phyloP scores from a whole-genome alignment of 2,329 filamentous ascomycete genomes.

The Cladosporium sphaerospermum region DNA sequence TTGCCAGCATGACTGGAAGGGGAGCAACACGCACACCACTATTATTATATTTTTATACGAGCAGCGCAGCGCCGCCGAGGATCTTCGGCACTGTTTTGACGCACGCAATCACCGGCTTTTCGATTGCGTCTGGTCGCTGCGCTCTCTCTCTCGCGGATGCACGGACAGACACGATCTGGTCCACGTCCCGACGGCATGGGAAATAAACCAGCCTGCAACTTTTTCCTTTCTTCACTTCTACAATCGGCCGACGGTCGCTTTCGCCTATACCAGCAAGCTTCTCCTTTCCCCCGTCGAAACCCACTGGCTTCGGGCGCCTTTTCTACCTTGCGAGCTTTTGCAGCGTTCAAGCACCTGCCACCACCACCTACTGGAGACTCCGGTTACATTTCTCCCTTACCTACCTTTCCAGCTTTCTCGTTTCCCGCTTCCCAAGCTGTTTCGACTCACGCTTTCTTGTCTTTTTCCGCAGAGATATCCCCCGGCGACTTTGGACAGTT shows the following conservation, averaged over 20 bases:
- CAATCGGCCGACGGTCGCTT: background rate
- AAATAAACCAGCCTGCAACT: background rate
- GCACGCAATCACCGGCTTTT: background rate
- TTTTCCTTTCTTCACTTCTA: background rate
- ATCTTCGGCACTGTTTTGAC: constrained; percentile 11
- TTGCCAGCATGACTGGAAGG: background rate
- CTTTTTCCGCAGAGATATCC: too few species aligned
- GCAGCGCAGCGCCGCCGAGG: constrained; percentile 24
- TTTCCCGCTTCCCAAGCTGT: too few species aligned
- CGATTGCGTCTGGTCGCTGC: constrained; percentile 13
- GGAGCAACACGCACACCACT: too few species aligned
- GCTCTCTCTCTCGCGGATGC: background rate
- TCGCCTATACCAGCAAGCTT: background rate
- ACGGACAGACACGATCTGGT: background rate
- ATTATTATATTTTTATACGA: background rate
- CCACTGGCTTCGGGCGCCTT: background rate
- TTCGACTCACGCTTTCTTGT: too few species aligned
- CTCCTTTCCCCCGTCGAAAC: background rate
- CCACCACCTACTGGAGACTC: background rate
- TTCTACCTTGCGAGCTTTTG: background rate
- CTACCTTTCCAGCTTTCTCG: too few species aligned
- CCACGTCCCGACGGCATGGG: background rate
- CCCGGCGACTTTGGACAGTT: too few species aligned
- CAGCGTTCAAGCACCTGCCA: constrained; percentile 9
- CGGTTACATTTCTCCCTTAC: too few species aligned